Percentiles rank a stretch among this genome's conserved stretches.
phyloP scores from a whole-genome alignment of 2,329 filamentous ascomycete genomes.

The Septoria linicola region DNA sequence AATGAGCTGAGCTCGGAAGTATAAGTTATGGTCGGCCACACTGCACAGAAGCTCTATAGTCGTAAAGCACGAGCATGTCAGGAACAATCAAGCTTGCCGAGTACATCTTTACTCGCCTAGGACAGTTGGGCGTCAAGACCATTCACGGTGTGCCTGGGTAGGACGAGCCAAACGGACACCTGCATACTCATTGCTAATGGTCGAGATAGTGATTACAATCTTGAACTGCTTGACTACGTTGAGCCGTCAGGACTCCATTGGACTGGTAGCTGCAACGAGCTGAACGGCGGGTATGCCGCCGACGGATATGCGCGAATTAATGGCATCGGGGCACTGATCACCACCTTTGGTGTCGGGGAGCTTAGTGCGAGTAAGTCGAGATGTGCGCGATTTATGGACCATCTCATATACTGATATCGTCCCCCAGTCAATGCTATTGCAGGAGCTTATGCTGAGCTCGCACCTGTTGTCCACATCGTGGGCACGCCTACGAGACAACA shows the following conservation, averaged over 20 bases:
- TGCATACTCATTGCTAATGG: neutral
- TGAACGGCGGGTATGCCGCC: conserved; percentile 19
- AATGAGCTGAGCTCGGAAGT: too few species aligned
- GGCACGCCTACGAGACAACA: conserved; percentile 18
- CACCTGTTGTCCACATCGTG: conserved; percentile 49
- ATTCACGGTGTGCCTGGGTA: conserved; percentile 37
- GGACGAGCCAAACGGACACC: neutral
- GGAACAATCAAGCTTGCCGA: conserved; percentile 17
- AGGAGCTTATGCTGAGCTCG: conserved; percentile 45
- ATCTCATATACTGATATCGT: neutral
- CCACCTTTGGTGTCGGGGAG: conserved; percentile 61
- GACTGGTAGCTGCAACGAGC: conserved; percentile 44
- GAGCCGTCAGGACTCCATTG: conserved; percentile 55
- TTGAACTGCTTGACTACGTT: conserved; percentile 57
- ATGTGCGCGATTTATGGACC: neutral
- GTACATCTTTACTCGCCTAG: conserved; percentile 21
- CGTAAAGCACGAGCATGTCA: conserved; percentile 9
- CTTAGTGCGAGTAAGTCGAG: conserved; percentile 38
- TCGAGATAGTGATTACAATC: conserved; percentile 43
- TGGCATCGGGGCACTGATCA: conserved; percentile 49
- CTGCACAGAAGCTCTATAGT: neutral
- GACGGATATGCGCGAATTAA: conserved; percentile 20
- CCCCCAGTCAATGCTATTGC: conserved; percentile 44
- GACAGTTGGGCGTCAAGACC: conserved; percentile 16
- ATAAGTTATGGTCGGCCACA: neutral